Evolutionary conservation across 331 rosid species (phyloP).

Genomic region (Quercus phellos): DNA sequence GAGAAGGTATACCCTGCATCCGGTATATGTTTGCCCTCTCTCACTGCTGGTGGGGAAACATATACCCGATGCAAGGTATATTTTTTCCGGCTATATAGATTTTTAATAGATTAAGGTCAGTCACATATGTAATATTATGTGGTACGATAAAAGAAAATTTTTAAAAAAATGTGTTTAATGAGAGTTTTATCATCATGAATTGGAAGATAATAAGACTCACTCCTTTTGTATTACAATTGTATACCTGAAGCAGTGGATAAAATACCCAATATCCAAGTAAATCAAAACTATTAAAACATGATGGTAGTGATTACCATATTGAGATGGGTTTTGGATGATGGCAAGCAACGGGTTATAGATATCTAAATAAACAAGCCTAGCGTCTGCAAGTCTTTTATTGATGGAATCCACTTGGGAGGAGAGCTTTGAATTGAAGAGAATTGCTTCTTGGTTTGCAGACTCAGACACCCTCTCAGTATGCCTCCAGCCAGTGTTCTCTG

Average conservation of each 20-base stretch:
- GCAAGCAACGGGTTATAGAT: conserved; percentile 30
- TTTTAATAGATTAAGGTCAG: too few relatives aligned
- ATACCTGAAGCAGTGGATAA: too few relatives aligned
- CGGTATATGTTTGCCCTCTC: too few relatives aligned
- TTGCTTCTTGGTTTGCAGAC: conserved; percentile 44
- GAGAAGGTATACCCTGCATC: too few relatives aligned
- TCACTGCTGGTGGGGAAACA: too few relatives aligned
- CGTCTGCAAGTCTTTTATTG: conserved; percentile 21
- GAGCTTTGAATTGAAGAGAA: conserved; percentile 61
- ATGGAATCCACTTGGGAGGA: conserved; percentile 26
- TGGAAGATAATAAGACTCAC: too few relatives aligned
- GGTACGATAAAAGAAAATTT: too few relatives aligned
- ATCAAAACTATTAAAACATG: not conserved
- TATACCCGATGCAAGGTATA: too few relatives aligned
- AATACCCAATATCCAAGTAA: too few relatives aligned
- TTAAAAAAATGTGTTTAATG: not conserved
- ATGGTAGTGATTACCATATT: conserved; percentile 38
- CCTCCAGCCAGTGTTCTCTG: conserved; percentile 53
- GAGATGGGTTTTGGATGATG: conserved; percentile 39
- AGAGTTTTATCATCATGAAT: too few relatives aligned
- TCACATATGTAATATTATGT: not conserved
- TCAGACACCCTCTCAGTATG: conserved; percentile 32
- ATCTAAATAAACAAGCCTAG: conserved; percentile 59
- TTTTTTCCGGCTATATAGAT: too few relatives aligned
- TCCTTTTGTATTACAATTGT: too few relatives aligned